phyloP scores from a whole-genome alignment of 2,329 filamentous ascomycete genomes.

The Aspergillus eucalypticola region DNA sequence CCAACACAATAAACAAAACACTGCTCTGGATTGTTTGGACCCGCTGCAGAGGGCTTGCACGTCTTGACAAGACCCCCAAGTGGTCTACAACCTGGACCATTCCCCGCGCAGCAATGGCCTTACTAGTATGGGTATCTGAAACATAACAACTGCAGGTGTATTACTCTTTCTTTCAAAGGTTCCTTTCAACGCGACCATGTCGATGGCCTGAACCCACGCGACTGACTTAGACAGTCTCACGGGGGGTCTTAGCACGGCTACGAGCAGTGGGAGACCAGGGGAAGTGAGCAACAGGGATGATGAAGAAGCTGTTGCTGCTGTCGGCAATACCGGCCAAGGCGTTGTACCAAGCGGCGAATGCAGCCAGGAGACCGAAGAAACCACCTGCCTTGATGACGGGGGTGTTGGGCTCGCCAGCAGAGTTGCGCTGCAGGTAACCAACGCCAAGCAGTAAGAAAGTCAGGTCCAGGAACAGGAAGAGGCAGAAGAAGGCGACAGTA shows the following conservation, averaged over 20 bases:
- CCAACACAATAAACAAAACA: not conserved
- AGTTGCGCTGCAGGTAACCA: constrained; percentile 60
- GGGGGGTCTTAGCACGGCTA: constrained; percentile 58
- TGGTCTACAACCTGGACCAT: not conserved
- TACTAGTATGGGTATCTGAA: constrained; percentile 37
- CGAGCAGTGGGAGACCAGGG: constrained; percentile 84
- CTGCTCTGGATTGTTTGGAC: not conserved
- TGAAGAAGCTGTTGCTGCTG: constrained; percentile 74
- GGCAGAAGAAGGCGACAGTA: constrained; percentile 73
- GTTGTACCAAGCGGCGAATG: constrained; percentile 85
- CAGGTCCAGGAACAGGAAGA: constrained; percentile 76
- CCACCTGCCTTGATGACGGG: constrained; percentile 70
- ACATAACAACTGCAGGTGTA: constrained; percentile 25
- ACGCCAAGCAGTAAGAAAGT: constrained; percentile 72
- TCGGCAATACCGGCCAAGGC: constrained; percentile 80
- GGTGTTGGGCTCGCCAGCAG: constrained; percentile 41
- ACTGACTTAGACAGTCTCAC: constrained; percentile 37
- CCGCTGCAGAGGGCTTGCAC: not conserved
- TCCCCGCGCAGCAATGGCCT: constrained; percentile 20
- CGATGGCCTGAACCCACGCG: not conserved
- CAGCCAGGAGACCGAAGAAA: constrained; percentile 75
- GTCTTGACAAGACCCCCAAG: not conserved
- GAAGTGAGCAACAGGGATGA: constrained; percentile 90
- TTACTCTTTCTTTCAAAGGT: not conserved
- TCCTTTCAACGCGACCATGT: not conserved